phyloP scores from a whole-genome alignment of 768 basidiomycete species.

The Lactarius akahatsu region DNA sequence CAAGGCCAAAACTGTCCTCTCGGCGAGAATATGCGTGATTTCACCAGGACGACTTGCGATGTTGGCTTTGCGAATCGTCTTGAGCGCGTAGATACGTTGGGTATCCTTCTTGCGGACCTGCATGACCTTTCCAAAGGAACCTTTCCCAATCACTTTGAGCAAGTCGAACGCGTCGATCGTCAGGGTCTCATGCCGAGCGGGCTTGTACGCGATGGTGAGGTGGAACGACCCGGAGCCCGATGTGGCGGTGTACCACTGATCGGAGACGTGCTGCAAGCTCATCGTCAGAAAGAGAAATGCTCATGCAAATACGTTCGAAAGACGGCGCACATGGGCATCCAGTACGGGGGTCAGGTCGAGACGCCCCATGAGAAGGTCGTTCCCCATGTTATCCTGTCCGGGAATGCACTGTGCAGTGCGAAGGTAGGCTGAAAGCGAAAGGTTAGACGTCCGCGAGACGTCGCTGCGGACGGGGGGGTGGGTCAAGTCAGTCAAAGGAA shows the following conservation, averaged over 20 bases:
- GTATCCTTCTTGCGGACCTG: slow-evolving; percentile 99
- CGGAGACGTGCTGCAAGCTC: slow-evolving; percentile 65
- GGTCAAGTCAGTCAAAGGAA: slow-evolving; percentile 22
- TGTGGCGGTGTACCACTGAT: slow-evolving; percentile 86
- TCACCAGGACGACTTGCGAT: slow-evolving; percentile 95
- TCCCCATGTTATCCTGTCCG: slow-evolving; percentile 93
- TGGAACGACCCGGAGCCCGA: slow-evolving; percentile 91
- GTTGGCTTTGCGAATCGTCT: slow-evolving; percentile 97
- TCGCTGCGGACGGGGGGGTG: slow-evolving; percentile 53
- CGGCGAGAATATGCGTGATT: slow-evolving; percentile 97
- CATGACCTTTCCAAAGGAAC: slow-evolving; percentile 98
- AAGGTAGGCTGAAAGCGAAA: slow-evolving; percentile 89
- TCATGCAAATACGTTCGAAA: slow-evolving; percentile 13
- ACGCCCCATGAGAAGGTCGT: slow-evolving; percentile 91
- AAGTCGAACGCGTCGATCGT: slow-evolving; percentile 98
- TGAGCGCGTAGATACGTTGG: slow-evolving; percentile 94
- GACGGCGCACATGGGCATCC: slow-evolving; percentile 63
- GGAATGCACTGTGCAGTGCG: slow-evolving; percentile 71
- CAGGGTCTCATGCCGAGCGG: slow-evolving; percentile 75
- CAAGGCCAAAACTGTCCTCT: slow-evolving; percentile 92
- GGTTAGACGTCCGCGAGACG: slow-evolving; percentile 90
- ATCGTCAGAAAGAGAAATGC: slow-evolving; percentile 12
- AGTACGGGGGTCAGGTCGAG: slow-evolving; percentile 85
- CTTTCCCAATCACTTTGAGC: slow-evolving; percentile 97
- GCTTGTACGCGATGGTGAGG: slow-evolving; percentile 93